These are phyloP conservation scores for Dioscorea alata DNA, from an alignment of 106 monocot genomes.

Conservation along the genomic window DNA sequence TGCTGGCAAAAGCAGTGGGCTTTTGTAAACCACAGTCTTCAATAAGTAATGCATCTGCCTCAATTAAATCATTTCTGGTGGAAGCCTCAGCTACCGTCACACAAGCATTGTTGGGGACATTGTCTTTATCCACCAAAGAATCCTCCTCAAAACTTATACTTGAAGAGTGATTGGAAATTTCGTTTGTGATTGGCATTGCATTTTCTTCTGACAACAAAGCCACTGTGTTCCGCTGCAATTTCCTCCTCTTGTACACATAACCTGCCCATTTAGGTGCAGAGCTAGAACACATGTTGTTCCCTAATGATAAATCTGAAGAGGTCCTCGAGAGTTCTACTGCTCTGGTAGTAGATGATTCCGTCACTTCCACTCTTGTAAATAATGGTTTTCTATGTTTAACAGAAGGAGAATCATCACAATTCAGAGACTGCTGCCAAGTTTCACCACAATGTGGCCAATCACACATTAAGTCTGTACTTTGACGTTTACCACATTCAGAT, in stretches of 20 bases:
- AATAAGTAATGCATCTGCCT: background rate
- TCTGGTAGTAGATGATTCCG: background rate
- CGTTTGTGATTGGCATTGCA: background rate
- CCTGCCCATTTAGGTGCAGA: background rate
- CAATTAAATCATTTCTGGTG: background rate
- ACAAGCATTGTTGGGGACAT: background rate
- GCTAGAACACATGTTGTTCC: background rate
- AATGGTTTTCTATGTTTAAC: background rate
- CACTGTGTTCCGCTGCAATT: constrained; percentile 3
- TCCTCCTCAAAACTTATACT: background rate
- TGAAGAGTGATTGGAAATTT: background rate
- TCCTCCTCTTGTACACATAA: constrained; percentile 15
- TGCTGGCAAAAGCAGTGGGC: background rate
- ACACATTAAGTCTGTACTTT: constrained; percentile 13
- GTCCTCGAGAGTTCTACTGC: background rate
- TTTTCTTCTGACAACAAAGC: constrained; percentile 8
- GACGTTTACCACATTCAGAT: constrained; percentile 6
- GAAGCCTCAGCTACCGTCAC: background rate
- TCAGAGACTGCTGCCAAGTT: constrained; percentile 6
- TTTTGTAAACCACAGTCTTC: background rate
- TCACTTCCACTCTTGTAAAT: background rate
- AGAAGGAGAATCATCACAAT: background rate
- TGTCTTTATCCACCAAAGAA: background rate
- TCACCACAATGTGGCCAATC: constrained; percentile 17
- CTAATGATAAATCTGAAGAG: background rate